phyloP scores from a whole-genome alignment of 805 yeast species.

The Saccharomycopsis synnaedendra region DNA sequence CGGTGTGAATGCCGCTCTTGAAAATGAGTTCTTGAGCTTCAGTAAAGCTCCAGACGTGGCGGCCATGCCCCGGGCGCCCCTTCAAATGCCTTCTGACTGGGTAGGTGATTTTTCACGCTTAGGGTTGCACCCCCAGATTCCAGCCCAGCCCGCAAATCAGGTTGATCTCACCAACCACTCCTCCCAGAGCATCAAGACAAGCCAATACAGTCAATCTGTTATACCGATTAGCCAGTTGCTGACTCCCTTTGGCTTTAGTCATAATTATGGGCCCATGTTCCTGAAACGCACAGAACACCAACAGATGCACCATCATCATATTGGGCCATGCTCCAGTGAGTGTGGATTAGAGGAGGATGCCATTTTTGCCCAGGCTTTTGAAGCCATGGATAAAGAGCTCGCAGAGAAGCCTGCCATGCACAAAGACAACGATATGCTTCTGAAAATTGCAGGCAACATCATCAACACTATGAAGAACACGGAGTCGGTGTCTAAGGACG shows the following conservation, averaged over 20 bases:
- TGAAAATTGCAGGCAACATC: slow-evolving; percentile 28
- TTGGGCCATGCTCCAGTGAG: too few relatives aligned
- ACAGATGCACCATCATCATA: slow-evolving; percentile 6
- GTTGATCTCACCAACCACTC: background rate
- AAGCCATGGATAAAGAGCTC: slow-evolving; percentile 19
- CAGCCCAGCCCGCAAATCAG: background rate
- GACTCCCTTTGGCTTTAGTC: background rate
- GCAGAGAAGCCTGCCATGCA: background rate
- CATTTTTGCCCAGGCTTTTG: slow-evolving; percentile 22
- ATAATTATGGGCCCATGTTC: slow-evolving; percentile 1
- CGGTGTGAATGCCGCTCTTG: slow-evolving; percentile 4
- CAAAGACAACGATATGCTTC: slow-evolving; percentile 24
- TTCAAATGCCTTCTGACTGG: background rate
- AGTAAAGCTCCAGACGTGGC: background rate
- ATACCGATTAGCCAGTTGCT: background rate
- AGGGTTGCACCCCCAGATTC: background rate
- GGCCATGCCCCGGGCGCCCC: background rate
- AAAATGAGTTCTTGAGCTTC: slow-evolving; percentile 6
- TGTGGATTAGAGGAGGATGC: background rate
- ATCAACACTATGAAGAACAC: slow-evolving; percentile 26
- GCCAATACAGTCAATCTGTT: background rate
- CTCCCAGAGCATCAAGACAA: background rate
- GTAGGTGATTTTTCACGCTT: background rate
- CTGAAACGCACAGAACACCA: slow-evolving; percentile 10
- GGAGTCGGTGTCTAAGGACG: slow-evolving; percentile 3